Conservation (phyloP, 805 yeast species). For the Saturnispora zaruensis region DNA sequence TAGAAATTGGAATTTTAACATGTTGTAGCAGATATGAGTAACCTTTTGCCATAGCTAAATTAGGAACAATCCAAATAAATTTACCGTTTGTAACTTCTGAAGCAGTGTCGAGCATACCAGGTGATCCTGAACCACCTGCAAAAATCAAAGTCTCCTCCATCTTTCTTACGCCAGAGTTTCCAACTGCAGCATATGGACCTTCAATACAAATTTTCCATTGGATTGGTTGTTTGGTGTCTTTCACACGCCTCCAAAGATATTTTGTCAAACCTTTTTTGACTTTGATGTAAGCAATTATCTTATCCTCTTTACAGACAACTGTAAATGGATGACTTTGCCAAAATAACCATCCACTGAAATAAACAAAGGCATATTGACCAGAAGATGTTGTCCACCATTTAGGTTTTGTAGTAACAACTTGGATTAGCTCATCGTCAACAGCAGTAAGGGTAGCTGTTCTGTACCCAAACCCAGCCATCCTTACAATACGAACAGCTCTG, state of each 20-base stretch:
- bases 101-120: conserved; percentile 41
- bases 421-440: conserved; percentile 29
- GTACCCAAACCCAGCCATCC: conserved; percentile 19
- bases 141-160: conserved; percentile 45
- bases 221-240: conserved; percentile 2
- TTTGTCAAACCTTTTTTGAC: conserved; percentile 47
- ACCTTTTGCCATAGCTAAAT: conserved; percentile 32
- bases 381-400: conserved; percentile 41
- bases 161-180: conserved; percentile 36
- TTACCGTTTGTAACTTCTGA: conserved; percentile 27
- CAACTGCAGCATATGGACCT: conserved; percentile 59
- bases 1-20: not conserved
- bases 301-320: conserved; percentile 32
- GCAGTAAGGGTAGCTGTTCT: conserved; percentile 13
- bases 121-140: conserved; percentile 69
- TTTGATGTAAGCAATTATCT: conserved; percentile 35
- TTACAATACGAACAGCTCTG: conserved; percentile 36
- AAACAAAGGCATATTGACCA: conserved; percentile 49
- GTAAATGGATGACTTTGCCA: conserved; percentile 76
- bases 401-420: conserved; percentile 43
- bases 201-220: conserved; percentile 35
- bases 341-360: conserved; percentile 43
- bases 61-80: conserved; percentile 54
- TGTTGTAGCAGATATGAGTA: not conserved
- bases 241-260: conserved; percentile 29